Percentiles rank a stretch among this genome's conserved stretches.
phyloP scores from a whole-genome alignment of 140 eudicot species.

The Oenanthe javanica region DNA sequence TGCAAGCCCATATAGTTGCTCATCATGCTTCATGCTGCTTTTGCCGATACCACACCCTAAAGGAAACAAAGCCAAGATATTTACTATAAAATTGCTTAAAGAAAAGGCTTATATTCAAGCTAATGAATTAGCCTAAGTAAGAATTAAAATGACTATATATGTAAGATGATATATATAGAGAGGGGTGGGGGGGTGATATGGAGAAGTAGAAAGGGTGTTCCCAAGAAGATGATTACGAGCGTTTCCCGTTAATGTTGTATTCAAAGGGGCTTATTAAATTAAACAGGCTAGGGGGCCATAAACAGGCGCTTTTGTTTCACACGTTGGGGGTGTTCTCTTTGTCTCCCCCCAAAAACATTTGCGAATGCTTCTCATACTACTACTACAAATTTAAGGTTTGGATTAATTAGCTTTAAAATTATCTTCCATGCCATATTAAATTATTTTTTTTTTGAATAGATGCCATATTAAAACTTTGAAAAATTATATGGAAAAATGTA shows the following conservation, averaged over 20 bases:
- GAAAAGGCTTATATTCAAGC: neutral
- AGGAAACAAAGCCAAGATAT: too few relatives aligned
- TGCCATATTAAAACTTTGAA: too few relatives aligned
- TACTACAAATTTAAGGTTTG: neutral
- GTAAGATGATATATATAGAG: neutral
- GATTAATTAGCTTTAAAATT: neutral
- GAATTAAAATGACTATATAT: neutral
- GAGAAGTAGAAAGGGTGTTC: conserved; percentile 1
- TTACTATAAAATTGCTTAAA: neutral
- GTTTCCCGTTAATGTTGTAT: conserved; percentile 23
- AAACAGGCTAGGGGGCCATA: neutral
- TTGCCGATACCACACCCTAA: too few relatives aligned
- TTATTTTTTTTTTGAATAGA: too few relatives aligned
- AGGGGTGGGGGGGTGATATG: neutral
- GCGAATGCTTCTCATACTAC: neutral
- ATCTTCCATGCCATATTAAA: too few relatives aligned
- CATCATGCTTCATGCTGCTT: neutral
- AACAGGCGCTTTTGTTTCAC: conserved; percentile 25
- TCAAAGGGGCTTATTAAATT: conserved; percentile 10
- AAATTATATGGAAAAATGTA: too few relatives aligned
- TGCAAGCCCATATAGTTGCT: neutral
- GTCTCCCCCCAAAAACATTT: conserved; percentile 16
- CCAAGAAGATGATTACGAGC: conserved; percentile 16
- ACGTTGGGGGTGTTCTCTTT: conserved; percentile 25
- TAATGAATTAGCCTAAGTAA: neutral